phyloP scores from a whole-genome alignment of 306 rosid genomes.

The Trifolium fragiferum region DNA sequence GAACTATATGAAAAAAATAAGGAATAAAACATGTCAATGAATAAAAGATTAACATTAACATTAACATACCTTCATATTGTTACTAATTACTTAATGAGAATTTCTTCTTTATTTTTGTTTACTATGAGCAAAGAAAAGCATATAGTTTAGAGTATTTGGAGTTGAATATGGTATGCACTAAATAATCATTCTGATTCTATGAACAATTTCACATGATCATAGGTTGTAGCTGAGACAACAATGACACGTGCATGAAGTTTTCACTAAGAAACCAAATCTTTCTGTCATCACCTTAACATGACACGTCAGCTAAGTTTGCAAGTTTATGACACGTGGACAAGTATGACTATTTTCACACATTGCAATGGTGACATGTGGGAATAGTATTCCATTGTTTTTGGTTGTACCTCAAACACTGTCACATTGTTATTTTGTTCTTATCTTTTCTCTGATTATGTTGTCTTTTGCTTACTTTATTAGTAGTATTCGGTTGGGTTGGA shows the following conservation, averaged over 20 bases:
- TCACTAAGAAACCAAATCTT: constrained; percentile 22
- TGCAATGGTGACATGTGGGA: constrained; percentile 56
- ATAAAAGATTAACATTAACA: constrained; percentile 41
- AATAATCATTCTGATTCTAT: constrained; percentile 31
- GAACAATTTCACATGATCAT: constrained; percentile 30
- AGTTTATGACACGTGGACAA: constrained; percentile 46
- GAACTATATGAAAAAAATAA: not conserved
- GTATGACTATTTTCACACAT: constrained; percentile 4
- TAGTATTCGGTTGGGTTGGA: constrained; percentile 38
- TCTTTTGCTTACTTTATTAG: not conserved
- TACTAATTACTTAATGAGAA: constrained; percentile 35
- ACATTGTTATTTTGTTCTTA: constrained; percentile 31
- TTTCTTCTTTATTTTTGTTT: not conserved
- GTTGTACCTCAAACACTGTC: not conserved
- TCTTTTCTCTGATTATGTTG: constrained; percentile 18
- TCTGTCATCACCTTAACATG: constrained; percentile 40
- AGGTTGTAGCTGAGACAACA: constrained; percentile 29
- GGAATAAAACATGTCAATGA: not conserved
- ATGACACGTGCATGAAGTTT: constrained; percentile 57
- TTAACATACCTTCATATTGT: constrained; percentile 64
- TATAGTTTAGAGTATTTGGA: constrained; percentile 30
- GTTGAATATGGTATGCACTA: constrained; percentile 27
- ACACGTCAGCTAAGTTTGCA: constrained; percentile 40
- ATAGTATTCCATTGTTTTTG: not conserved
- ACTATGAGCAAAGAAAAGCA: constrained; percentile 27